These are phyloP conservation scores for Dioscorea cayenensis DNA, from an alignment of 116 monocot genomes.

Conservation along the genomic window DNA sequence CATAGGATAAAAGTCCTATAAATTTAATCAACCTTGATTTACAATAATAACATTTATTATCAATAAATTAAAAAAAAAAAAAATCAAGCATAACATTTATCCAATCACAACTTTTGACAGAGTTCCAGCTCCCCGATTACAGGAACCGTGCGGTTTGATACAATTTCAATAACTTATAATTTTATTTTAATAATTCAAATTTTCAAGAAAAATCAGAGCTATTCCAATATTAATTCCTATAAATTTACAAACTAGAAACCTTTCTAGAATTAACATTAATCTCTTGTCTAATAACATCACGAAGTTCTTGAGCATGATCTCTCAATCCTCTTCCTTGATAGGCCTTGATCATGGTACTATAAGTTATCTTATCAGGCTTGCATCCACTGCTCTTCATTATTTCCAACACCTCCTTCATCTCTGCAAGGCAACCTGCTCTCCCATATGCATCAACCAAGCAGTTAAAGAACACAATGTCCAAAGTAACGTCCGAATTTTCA, in stretches of 20 bases:
- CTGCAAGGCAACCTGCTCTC: constrained; percentile 65
- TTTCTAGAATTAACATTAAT: not conserved
- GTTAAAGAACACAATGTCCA: constrained; percentile 82
- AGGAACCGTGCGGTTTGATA: too few species aligned
- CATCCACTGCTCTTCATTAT: constrained; percentile 69
- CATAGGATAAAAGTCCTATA: too few species aligned
- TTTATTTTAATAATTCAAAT: too few species aligned
- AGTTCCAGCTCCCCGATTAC: too few species aligned
- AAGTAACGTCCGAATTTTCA: constrained; percentile 70
- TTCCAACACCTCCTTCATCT: constrained; percentile 85
- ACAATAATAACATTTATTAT: too few species aligned
- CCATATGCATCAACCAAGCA: constrained; percentile 93
- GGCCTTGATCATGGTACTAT: constrained; percentile 82
- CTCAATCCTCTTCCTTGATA: constrained; percentile 64
- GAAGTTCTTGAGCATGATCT: constrained; percentile 21
- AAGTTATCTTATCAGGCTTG: constrained; percentile 80
- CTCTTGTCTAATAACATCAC: not conserved
- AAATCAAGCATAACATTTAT: too few species aligned
- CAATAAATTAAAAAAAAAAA: too few species aligned
- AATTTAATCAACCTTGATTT: too few species aligned
- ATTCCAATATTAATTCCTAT: not conserved
- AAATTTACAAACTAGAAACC: not conserved
- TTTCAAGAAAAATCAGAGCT: too few species aligned
- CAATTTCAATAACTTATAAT: too few species aligned
- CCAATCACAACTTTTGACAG: too few species aligned